phyloP scores from a whole-genome alignment of 257 asterid species.

The Solanum clarkiae region DNA sequence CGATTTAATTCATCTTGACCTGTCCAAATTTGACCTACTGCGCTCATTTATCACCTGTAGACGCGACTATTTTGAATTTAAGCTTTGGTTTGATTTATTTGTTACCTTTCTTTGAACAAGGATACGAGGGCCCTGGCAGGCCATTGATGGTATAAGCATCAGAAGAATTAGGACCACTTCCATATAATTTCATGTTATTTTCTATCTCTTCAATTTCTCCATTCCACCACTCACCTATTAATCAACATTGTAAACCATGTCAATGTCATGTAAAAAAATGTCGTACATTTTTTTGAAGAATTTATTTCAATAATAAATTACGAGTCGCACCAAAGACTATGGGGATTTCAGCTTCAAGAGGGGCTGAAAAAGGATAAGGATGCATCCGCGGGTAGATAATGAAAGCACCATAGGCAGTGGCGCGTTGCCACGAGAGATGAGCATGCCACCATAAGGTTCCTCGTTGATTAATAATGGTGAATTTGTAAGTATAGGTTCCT shows the following conservation, averaged over 20 bases:
- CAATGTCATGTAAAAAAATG: not conserved
- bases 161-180: conserved; percentile 67
- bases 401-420: conserved; percentile 70
- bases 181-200: conserved; percentile 40
- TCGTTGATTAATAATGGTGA: conserved; percentile 38
- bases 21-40: not conserved
- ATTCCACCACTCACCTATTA: conserved; percentile 85
- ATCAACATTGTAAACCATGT: not conserved
- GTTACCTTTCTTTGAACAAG: conserved; percentile 56
- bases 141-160: conserved; percentile 92
- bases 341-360: conserved; percentile 18
- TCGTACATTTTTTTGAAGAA: not conserved
- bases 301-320: not conserved
- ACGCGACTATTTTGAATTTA: not conserved
- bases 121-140: conserved; percentile 69
- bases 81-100: not conserved
- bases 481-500: conserved; percentile 37
- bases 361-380: conserved; percentile 38
- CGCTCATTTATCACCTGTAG: not conserved
- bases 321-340: conserved; percentile 30
- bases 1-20: not conserved
- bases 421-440: conserved; percentile 78
- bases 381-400: conserved; percentile 43
- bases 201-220: conserved; percentile 45
- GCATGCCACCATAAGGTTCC: conserved; percentile 92